Evolutionary conservation across 1,139 yeast species (phyloP).

Genomic region (Pneumocystis murina): DNA sequence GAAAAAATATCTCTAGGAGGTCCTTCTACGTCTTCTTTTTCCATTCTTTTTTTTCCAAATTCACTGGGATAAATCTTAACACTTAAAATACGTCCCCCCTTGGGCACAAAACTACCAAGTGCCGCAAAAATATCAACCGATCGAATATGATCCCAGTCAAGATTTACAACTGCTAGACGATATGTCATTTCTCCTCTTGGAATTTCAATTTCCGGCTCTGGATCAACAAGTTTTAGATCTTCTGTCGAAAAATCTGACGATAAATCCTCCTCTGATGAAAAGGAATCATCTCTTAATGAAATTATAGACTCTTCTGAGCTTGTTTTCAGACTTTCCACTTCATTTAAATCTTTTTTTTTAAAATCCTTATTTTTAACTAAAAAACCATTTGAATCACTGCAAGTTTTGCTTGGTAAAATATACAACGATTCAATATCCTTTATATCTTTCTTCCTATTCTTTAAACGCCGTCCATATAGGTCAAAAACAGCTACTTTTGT

Average conservation of each 20-base stretch:
- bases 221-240: slow-evolving; percentile 29
- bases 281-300: background rate
- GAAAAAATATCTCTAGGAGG: slow-evolving; percentile 74
- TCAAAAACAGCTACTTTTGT: background rate
- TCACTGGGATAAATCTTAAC: slow-evolving; percentile 80
- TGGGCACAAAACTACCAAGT: slow-evolving; percentile 71
- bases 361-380: background rate
- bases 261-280: background rate
- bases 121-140: slow-evolving; percentile 85
- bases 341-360: background rate
- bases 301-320: too few relatives aligned
- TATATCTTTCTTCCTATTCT: background rate
- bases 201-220: slow-evolving; percentile 55
- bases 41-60: slow-evolving; percentile 86
- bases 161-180: slow-evolving; percentile 77
- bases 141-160: slow-evolving; percentile 91
- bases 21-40: slow-evolving; percentile 77
- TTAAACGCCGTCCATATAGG: background rate
- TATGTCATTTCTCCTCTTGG: slow-evolving; percentile 76
- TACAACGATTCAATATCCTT: background rate
- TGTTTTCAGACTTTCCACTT: too few relatives aligned
- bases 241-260: slow-evolving; percentile 17
- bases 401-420: background rate
- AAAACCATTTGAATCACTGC: background rate
- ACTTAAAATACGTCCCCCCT: slow-evolving; percentile 52